Conservation (phyloP, 352 stramenopile species). For the Globisporangium alternatum region DNA sequence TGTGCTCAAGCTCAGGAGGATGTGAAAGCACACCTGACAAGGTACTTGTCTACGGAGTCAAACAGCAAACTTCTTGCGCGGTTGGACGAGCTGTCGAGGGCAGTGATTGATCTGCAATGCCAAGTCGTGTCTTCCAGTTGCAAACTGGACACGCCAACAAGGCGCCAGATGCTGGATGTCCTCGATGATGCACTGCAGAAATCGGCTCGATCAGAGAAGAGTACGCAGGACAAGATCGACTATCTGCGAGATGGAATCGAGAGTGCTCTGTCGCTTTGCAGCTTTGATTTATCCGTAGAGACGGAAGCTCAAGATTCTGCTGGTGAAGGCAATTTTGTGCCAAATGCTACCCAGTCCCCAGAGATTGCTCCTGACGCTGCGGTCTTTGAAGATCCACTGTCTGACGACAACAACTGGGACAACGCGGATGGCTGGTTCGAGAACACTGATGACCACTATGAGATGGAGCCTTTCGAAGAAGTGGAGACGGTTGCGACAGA, state of each 20-base stretch:
- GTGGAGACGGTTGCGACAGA: not conserved
- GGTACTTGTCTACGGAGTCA: slow-evolving; percentile 21
- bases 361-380: not conserved
- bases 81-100: slow-evolving; percentile 25
- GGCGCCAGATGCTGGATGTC: slow-evolving; percentile 27
- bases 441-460: slow-evolving; percentile 8
- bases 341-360: not conserved
- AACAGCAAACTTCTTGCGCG: slow-evolving; percentile 20
- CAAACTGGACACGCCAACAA: slow-evolving; percentile 15
- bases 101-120: slow-evolving; percentile 36
- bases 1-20: slow-evolving; percentile 20
- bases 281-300: not conserved
- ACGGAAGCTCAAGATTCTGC: not conserved
- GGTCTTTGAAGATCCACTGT: not conserved
- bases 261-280: slow-evolving; percentile 6
- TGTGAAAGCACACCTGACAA: slow-evolving; percentile 27
- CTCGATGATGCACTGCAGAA: slow-evolving; percentile 22
- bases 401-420: slow-evolving; percentile 13
- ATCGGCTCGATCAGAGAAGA: slow-evolving; percentile 3
- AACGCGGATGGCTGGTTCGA: slow-evolving; percentile 9
- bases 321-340: not conserved
- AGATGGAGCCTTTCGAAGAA: slow-evolving; percentile 7
- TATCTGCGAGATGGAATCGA: slow-evolving; percentile 13
- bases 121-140: slow-evolving; percentile 25
- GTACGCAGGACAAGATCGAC: not conserved